Base-by-base conservation (phyloP, 805 yeast genomes). In the Cyberlindnera galapagoensis region DNA sequence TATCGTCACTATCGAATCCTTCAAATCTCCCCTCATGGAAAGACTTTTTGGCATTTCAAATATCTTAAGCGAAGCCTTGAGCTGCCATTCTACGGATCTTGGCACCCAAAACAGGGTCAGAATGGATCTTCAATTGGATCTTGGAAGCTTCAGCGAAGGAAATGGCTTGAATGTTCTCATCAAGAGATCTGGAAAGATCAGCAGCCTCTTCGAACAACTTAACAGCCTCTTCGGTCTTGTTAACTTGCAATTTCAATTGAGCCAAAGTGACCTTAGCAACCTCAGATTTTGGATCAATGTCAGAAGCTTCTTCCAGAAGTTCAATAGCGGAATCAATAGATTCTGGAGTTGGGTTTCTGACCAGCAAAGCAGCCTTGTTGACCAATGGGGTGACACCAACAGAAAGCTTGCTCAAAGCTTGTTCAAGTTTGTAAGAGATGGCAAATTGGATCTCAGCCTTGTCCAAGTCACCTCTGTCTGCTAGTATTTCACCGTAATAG, bases 121-220 rank as follows among this genome's bases (percentile, higher is more conserved):
- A 60, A 61, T 70, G 76, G 48, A 92, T 74, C 53, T 80, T 76
- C 53, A 77, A 63, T 69, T 92, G 98, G 64, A 87, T 76, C 59
- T 82, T 83, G 30, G 95, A 77, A 43, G 97, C 96, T 63, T 86
- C 96, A 39, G 90, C 88, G 49, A 84, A 82, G 13, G 92, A 80
- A 42, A 86, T 78, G 35, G 95, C 92, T 65, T 86, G 96, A 34
- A 82, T 68, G 65, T 85, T 82, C 64, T 90, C 97, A 39, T 80
- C 86, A 31, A 74, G 68, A 31, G 83, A 72, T 71, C 97, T 80
- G 15, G 95, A 81, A 46, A 88, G 70, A 36, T 71, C 71, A 34
- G 92, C 78, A 38, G 90, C 80, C 52, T 79, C 83, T 63, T 84
- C 92, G 56, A 90, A 88, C 54, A 81, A 70, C 40, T 62, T 63